Conservation (phyloP, 2,329 filamentous ascomycete species). For the Curvularia sp. region DNA sequence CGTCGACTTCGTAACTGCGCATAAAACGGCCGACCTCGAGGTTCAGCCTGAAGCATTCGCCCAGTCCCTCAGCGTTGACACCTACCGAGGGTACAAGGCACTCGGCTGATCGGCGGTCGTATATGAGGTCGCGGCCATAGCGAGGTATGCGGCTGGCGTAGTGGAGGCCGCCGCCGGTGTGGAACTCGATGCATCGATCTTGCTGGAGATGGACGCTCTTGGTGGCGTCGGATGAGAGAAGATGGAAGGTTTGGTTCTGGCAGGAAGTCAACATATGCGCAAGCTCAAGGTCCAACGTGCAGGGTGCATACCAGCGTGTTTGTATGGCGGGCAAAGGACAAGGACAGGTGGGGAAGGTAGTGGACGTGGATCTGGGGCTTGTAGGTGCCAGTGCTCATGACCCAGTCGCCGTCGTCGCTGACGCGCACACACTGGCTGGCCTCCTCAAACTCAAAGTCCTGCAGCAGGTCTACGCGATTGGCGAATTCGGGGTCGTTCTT, state of each 20-base stretch:
- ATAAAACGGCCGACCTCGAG: constrained; percentile 92
- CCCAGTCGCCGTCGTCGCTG: constrained; percentile 96
- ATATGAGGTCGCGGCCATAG: constrained; percentile 89
- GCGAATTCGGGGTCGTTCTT: constrained; percentile 94
- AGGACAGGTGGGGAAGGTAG: constrained; percentile 86
- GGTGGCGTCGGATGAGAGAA: constrained; percentile 89
- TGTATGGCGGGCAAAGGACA: constrained; percentile 94
- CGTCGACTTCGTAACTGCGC: constrained; percentile 89
- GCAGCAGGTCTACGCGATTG: constrained; percentile 90
- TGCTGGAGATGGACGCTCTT: constrained; percentile 94
- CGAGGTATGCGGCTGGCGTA: constrained; percentile 88
- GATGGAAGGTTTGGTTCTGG: constrained; percentile 82
- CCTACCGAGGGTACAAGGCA: constrained; percentile 88
- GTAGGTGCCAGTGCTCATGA: constrained; percentile 40
- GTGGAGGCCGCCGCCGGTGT: constrained; percentile 86
- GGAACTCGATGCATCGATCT: constrained; percentile 90
- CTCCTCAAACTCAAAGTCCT: constrained; percentile 98
- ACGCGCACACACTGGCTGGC: constrained; percentile 88
- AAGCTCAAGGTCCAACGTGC: background rate
- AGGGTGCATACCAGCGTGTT: constrained; percentile 66
- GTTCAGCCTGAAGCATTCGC: constrained; percentile 92
- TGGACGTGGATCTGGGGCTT: constrained; percentile 90
- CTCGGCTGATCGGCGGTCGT: constrained; percentile 82
- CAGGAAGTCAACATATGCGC: background rate
- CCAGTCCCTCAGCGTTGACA: constrained; percentile 81